Evolutionary conservation across 2,329 filamentous ascomycete genomes (phyloP).

Genomic region (Sphaerulina musiva): DNA sequence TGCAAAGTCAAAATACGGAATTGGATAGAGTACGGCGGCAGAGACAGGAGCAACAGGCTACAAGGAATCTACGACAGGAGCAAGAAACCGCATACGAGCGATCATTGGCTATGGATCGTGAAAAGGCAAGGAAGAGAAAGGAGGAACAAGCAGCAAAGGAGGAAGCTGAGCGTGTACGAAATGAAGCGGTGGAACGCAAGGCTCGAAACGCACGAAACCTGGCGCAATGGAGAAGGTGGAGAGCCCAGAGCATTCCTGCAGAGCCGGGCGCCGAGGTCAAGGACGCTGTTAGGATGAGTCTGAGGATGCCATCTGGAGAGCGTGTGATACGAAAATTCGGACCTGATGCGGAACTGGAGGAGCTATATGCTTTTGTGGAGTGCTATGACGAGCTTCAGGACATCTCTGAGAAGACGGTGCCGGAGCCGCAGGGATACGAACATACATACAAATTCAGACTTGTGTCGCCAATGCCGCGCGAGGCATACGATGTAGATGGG

Average conservation of each 20-base stretch:
- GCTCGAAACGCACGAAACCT: conserved; percentile 51
- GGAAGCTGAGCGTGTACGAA: conserved; percentile 59
- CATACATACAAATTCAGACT: conserved; percentile 82
- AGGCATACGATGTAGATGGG: conserved; percentile 65
- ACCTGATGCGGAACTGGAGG: conserved; percentile 66
- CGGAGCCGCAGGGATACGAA: conserved; percentile 58
- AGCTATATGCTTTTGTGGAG: conserved; percentile 93
- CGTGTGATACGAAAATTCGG: conserved; percentile 72
- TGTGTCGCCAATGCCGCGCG: conserved; percentile 76
- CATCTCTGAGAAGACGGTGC: conserved; percentile 34
- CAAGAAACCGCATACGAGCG: conserved; percentile 93
- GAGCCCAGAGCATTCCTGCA: conserved; percentile 57
- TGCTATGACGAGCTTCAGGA: conserved; percentile 63
- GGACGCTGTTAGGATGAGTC: conserved; percentile 64
- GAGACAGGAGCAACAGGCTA: conserved; percentile 70
- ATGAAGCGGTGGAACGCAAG: conserved; percentile 57
- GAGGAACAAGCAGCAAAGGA: conserved; percentile 65
- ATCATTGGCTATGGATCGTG: conserved; percentile 78
- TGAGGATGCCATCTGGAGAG: conserved; percentile 59
- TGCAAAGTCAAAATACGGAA: conserved; percentile 69
- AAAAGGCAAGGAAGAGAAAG: conserved; percentile 67
- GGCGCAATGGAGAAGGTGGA: conserved; percentile 74
- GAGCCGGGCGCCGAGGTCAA: conserved; percentile 62
- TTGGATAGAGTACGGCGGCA: conserved; percentile 68
- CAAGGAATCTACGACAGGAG: conserved; percentile 73